Percentiles rank a stretch among this genome's conserved stretches.
phyloP scores from a whole-genome alignment of 768 basidiomycete species.

The Omphalotus guepiniiformis region DNA sequence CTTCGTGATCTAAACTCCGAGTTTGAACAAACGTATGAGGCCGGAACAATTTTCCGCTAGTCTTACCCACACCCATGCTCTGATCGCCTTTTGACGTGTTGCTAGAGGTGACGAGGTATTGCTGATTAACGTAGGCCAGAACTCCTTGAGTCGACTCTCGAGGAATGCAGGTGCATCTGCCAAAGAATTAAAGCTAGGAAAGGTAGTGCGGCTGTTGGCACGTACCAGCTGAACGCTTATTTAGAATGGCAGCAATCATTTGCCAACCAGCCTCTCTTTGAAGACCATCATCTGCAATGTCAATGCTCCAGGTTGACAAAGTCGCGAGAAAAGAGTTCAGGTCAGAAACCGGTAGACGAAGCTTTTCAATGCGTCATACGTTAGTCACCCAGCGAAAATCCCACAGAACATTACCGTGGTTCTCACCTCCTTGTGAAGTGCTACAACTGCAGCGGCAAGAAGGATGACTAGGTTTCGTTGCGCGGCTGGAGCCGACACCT shows the following conservation, averaged over 20 bases:
- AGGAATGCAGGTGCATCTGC: conserved; percentile 49
- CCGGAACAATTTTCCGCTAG: background rate
- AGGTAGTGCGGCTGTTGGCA: conserved; percentile 18
- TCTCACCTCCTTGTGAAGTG: conserved; percentile 68
- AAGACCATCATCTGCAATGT: conserved; percentile 40
- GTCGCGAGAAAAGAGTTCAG: conserved; percentile 47
- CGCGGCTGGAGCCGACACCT: conserved; percentile 33
- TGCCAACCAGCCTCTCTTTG: conserved; percentile 57
- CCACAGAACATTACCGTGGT: conserved; percentile 11
- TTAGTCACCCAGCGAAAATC: conserved; percentile 1
- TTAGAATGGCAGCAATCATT: conserved; percentile 64
- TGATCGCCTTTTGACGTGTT: conserved; percentile 49
- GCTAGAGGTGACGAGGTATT: conserved; percentile 25
- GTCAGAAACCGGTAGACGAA: conserved; percentile 44
- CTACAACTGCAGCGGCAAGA: conserved; percentile 61
- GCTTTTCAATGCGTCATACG: too few species aligned
- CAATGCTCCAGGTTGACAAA: conserved; percentile 61
- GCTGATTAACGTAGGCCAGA: conserved; percentile 47
- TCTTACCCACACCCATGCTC: conserved; percentile 68
- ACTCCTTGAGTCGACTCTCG: conserved; percentile 35
- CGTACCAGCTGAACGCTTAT: conserved; percentile 78
- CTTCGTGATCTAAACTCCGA: conserved; percentile 80
- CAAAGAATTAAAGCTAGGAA: too few species aligned
- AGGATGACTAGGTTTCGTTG: conserved; percentile 67
- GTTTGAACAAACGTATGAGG: too few species aligned